These are phyloP conservation scores for Silene noctiflora DNA, from an alignment of 179 eudicot genomes.

Conservation along the genomic window DNA sequence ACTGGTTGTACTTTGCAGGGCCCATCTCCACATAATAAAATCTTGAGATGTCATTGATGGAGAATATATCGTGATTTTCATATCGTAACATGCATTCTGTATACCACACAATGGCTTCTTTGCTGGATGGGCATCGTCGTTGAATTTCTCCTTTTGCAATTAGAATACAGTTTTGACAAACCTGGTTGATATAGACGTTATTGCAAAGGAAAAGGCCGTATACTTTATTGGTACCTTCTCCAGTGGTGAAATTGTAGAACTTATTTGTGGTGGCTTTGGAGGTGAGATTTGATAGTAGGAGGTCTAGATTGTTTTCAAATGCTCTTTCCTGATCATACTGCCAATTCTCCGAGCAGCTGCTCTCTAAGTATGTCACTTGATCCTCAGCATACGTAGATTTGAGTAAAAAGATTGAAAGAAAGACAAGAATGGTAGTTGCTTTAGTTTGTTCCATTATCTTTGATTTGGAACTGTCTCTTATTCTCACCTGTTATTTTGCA, in stretches of 20 bases:
- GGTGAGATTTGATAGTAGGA: slow-evolving; percentile 23
- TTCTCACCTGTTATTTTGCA: background rate
- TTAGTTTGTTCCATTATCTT: no score
- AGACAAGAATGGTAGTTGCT: background rate
- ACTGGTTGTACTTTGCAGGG: slow-evolving; percentile 18
- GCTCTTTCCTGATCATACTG: slow-evolving; percentile 16
- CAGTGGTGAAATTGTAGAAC: slow-evolving; percentile 24
- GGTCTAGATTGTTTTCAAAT: slow-evolving; percentile 17
- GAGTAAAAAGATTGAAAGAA: slow-evolving; percentile 11
- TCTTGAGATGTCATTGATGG: slow-evolving; percentile 11
- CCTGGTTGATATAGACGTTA: background rate
- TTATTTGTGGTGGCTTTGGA: slow-evolving; percentile 20
- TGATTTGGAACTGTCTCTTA: no score
- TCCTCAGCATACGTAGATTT: background rate
- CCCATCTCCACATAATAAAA: background rate
- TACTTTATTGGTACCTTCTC: slow-evolving; percentile 10
- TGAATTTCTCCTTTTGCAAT: slow-evolving; percentile 21
- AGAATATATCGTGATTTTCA: slow-evolving; percentile 19
- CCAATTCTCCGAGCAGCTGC: slow-evolving; percentile 10
- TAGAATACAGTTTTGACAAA: slow-evolving; percentile 21
- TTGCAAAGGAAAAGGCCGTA: slow-evolving; percentile 28
- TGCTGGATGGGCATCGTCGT: slow-evolving; percentile 18
- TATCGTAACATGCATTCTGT: slow-evolving; percentile 25
- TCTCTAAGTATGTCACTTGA: slow-evolving; percentile 21
- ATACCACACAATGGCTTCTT: slow-evolving; percentile 25